These are phyloP conservation scores for Xylariales sp. DNA, from an alignment of 2,329 filamentous ascomycete genomes.

Conservation along the genomic window DNA sequence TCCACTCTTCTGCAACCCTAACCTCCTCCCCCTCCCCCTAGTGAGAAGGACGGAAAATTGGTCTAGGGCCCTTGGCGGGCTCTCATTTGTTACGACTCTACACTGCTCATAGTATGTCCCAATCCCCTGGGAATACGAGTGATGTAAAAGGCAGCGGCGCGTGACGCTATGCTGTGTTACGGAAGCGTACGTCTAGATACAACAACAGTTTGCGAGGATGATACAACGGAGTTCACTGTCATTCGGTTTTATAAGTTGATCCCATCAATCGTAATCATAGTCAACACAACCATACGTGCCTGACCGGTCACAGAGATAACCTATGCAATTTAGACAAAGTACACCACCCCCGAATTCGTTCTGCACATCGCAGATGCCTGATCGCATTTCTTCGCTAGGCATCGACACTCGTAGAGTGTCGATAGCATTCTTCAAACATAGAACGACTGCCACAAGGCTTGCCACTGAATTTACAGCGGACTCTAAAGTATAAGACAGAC, in stretches of 20 bases:
- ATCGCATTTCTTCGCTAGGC: constrained; percentile 16
- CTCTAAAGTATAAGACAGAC: constrained; percentile 22
- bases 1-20: constrained; percentile 31
- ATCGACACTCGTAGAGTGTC: constrained; percentile 32
- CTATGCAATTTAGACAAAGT: constrained; percentile 24
- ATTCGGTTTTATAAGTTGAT: constrained; percentile 24
- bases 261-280: constrained; percentile 21
- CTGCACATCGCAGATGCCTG: constrained; percentile 23
- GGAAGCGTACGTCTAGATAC: constrained; percentile 30
- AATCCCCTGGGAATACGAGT: constrained; percentile 32
- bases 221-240: constrained; percentile 21
- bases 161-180: constrained; percentile 29
- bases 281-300: constrained; percentile 24
- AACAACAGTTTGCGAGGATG: constrained; percentile 39
- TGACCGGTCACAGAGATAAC: constrained; percentile 35
- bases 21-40: constrained; percentile 6
- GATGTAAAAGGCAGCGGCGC: constrained; percentile 17
- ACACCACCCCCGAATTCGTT: constrained; percentile 19
- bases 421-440: constrained; percentile 13
- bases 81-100: constrained; percentile 10
- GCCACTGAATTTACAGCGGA: not conserved
- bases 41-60: constrained; percentile 13
- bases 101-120: constrained; percentile 25
- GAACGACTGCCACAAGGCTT: not conserved
- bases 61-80: constrained; percentile 8